Conservation (phyloP, 129 eudicot genomes). For the Erigeron canadensis region DNA sequence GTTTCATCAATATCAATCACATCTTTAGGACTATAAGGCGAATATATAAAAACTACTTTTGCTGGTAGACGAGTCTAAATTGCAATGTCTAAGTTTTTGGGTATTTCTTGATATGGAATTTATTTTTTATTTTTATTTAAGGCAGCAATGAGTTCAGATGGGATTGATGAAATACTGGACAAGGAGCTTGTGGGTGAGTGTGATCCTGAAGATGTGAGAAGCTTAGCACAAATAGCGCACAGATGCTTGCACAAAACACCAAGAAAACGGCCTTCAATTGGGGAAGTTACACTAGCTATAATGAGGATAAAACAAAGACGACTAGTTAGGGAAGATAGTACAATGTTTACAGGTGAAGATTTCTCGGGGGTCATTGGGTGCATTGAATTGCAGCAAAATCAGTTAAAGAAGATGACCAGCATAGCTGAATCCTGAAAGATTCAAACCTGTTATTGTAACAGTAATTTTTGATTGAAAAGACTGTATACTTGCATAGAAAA, state of each 20-base stretch:
- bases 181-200: constrained; percentile 59
- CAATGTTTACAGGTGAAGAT: constrained; percentile 64
- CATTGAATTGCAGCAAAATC: constrained; percentile 67
- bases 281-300: constrained; percentile 76
- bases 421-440: constrained; percentile 49
- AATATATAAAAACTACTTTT: too few relatives aligned
- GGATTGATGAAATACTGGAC: constrained; percentile 92
- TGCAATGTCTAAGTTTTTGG: neutral
- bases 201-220: constrained; percentile 67
- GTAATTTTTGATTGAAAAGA: constrained; percentile 20
- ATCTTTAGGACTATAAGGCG: neutral
- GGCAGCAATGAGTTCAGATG: constrained; percentile 96
- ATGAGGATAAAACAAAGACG: constrained; percentile 62
- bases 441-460: constrained; percentile 12
- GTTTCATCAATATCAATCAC: neutral
- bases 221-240: constrained; percentile 67
- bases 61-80: neutral
- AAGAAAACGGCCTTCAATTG: constrained; percentile 79
- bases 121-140: neutral
- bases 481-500: constrained; percentile 3
- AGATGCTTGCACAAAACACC: constrained; percentile 78
- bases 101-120: neutral
- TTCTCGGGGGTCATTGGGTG: constrained; percentile 58
- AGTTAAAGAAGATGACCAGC: constrained; percentile 65
- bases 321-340: constrained; percentile 56